phyloP scores from a whole-genome alignment of 1,284 basidiomycete genomes.

The Cryptococcus sp. region DNA sequence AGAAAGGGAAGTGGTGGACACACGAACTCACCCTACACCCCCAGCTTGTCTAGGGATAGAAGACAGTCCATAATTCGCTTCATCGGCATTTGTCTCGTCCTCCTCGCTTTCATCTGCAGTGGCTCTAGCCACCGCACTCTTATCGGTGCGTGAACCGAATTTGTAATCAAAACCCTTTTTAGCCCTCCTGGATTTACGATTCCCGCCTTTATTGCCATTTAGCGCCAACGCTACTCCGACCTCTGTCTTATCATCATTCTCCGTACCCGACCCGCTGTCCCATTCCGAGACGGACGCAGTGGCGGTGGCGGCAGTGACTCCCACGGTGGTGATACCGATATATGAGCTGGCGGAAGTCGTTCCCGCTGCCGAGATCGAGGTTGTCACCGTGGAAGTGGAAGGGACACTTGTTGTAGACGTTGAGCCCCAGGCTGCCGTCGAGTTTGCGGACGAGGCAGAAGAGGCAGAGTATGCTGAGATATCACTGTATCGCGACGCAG shows the following conservation, averaged over 20 bases:
- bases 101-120: not conserved
- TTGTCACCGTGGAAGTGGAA: slow-evolving; percentile 3
- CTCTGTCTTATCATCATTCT: too few species aligned
- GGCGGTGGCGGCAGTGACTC: not conserved
- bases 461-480: slow-evolving; percentile 13
- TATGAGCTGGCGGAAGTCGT: not conserved
- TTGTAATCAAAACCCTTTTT: too few species aligned
- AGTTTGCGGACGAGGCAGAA: not conserved
- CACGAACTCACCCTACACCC: slow-evolving; percentile 17
- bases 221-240: too few species aligned
- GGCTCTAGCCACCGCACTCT: not conserved
- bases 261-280: too few species aligned
- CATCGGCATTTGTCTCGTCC: not conserved
- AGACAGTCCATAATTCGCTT: slow-evolving; percentile 21
- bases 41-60: slow-evolving; percentile 29
- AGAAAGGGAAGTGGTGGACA: slow-evolving; percentile 4
- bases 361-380: not conserved
- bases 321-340: not conserved
- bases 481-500: slow-evolving; percentile 4
- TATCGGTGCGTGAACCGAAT: not conserved
- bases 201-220: too few species aligned
- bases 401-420: slow-evolving; percentile 1
- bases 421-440: not conserved
- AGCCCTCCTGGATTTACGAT: too few species aligned
- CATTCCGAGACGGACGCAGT: not conserved